Base-by-base conservation (phyloP, 345 rosid species). In the Pistacia integerrima region DNA sequence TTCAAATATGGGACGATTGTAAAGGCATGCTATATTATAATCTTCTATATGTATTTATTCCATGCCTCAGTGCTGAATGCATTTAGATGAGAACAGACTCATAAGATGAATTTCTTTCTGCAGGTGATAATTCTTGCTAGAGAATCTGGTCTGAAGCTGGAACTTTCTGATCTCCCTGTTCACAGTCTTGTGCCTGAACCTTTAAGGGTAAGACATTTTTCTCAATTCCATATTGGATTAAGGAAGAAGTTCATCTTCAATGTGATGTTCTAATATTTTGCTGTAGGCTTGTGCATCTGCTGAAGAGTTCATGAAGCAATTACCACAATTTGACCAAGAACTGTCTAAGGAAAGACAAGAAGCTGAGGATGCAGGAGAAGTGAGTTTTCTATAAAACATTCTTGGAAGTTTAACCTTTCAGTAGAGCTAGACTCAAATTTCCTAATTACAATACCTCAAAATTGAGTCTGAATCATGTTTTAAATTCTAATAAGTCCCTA, bases 71-170 rank as follows among this genome's bases (percentile, higher is more conserved):
- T 30, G 30, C 62, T 41, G 46, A 10, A 35, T 52, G 30, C 70
- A 65, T 11, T 69, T 72, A 4, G 58, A 48, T 6, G 18, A 69
- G 61, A 70, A 49, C 62, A 20, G 52, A 61, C 64, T 81, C 66
- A 28, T 55, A 1, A 55, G 62, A 54, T 18, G 36, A 8, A 33
- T 70, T 56, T 5, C 18, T 62, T 69, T 49, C 66, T 77, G 18
- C 80, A 96, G 99, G 99, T 96, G 77, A 93, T 88, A 7, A 92
- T 96, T 83, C 98, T 96, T 8, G 97, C 98, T 54, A 87, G 99
- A 85, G 99, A 94, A 91, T 89, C 95, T 59, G 98, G 99, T 83
- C 80, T 94, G 74, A 91, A 81, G 86, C 73, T 96, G 87, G 98
- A 96, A 83, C 98, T 93, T 55, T 80, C 30, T n/a, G 93, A 93